Conservation (phyloP, 2,329 filamentous ascomycete species). For the Hypoxylon sp. region DNA sequence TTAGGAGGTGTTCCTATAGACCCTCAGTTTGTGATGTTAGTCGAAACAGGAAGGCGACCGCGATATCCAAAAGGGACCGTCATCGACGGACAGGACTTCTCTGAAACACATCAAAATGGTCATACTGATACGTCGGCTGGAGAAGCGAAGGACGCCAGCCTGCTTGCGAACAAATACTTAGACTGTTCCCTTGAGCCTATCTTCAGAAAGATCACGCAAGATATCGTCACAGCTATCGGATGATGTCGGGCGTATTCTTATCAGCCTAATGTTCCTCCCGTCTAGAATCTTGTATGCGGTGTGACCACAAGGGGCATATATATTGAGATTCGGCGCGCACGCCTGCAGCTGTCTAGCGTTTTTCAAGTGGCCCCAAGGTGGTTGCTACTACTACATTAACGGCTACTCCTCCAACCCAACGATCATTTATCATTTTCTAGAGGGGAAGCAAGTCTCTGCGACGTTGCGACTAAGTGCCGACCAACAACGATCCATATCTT, state of each 20-base stretch:
- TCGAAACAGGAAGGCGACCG: slow-evolving; percentile 80
- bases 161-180: slow-evolving; percentile 79
- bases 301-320: slow-evolving; percentile 35
- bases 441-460: slow-evolving; percentile 40
- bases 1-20: slow-evolving; percentile 92
- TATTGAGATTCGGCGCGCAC: slow-evolving; percentile 37
- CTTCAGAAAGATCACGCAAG: slow-evolving; percentile 75
- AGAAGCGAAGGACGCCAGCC: slow-evolving; percentile 57
- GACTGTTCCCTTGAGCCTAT: slow-evolving; percentile 78
- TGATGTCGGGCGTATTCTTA: slow-evolving; percentile 47
- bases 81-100: slow-evolving; percentile 70
- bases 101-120: slow-evolving; percentile 53
- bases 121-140: slow-evolving; percentile 47
- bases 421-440: slow-evolving; percentile 19
- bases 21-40: slow-evolving; percentile 87
- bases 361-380: slow-evolving; percentile 22
- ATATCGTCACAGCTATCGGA: slow-evolving; percentile 60
- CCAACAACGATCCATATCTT: slow-evolving; percentile 33
- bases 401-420: slow-evolving; percentile 11
- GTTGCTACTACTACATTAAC: slow-evolving; percentile 16
- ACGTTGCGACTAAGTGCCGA: slow-evolving; percentile 32
- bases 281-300: slow-evolving; percentile 40
- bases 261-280: slow-evolving; percentile 49
- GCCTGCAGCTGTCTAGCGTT: slow-evolving; percentile 9
- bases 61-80: slow-evolving; percentile 78